Evolutionary conservation across 495 filamentous ascomycete species (phyloP).

Genomic region (Chaetomidium leptoderma): DNA sequence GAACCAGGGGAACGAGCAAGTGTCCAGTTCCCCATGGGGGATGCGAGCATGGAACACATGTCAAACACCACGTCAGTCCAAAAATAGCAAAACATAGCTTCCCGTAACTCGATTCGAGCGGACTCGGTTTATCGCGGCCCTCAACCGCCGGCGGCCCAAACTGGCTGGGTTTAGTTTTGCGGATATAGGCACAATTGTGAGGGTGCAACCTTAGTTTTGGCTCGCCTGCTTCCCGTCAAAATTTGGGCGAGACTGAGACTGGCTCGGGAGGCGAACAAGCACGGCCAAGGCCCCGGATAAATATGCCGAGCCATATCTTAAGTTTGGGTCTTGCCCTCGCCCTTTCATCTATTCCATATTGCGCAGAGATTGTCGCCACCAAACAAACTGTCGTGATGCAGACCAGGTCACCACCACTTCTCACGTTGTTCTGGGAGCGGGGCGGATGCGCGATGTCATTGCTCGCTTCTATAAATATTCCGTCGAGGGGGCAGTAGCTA

Average conservation of each 20-base stretch:
- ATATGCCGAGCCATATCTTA: conserved; percentile 31
- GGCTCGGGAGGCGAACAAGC: conserved; percentile 12
- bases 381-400: conserved; percentile 16
- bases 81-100: conserved; percentile 29
- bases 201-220: conserved; percentile 26
- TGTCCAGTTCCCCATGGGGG: conserved; percentile 4
- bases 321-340: conserved; percentile 23
- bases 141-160: conserved; percentile 29
- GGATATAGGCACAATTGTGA: conserved; percentile 31
- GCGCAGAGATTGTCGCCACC: conserved; percentile 34
- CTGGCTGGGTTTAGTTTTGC: conserved; percentile 10
- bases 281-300: conserved; percentile 29
- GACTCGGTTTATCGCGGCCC: conserved; percentile 31
- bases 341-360: conserved; percentile 39
- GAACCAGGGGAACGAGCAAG: conserved; percentile 8
- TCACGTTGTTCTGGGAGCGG: conserved; percentile 19
- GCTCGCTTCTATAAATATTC: conserved; percentile 30
- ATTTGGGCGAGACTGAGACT: conserved; percentile 20
- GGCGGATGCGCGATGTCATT: conserved; percentile 12
- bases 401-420: conserved; percentile 19
- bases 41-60: background rate
- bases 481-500: conserved; percentile 4
- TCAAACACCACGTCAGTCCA: conserved; percentile 24
- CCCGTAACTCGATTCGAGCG: background rate
- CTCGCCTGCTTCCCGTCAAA: conserved; percentile 18